Evolutionary conservation across 1,139 yeast species (phyloP).

Genomic region (Diutina siamensis): DNA sequence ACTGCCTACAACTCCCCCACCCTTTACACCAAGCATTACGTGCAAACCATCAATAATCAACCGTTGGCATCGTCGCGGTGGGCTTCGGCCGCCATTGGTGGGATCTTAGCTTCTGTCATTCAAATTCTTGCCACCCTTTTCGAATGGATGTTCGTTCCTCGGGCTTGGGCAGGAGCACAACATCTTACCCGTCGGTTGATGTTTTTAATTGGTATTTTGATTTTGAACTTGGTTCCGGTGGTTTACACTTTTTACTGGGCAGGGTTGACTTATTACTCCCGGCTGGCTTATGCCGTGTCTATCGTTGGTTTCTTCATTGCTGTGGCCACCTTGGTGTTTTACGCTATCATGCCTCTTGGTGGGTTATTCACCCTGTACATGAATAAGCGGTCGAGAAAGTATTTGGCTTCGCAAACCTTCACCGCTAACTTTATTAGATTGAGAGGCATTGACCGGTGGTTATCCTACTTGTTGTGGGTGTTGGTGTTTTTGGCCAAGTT

Average conservation of each 20-base stretch:
- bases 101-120: conserved; percentile 70
- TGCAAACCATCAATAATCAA: conserved; percentile 70
- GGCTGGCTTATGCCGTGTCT: conserved; percentile 70
- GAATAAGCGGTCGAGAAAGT: conserved; percentile 79
- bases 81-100: conserved; percentile 92
- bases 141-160: conserved; percentile 95
- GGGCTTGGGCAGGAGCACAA: conserved; percentile 99
- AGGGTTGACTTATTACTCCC: conserved; percentile 55
- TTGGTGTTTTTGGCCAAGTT: conserved; percentile 82
- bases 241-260: conserved; percentile 80
- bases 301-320: conserved; percentile 88
- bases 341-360: conserved; percentile 93
- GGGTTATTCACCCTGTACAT: conserved; percentile 90
- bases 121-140: conserved; percentile 81
- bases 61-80: conserved; percentile 84
- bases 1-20: conserved; percentile 88
- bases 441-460: conserved; percentile 88
- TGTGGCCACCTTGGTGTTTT: conserved; percentile 70
- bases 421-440: conserved; percentile 84
- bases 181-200: conserved; percentile 80
- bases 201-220: conserved; percentile 57
- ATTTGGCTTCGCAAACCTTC: conserved; percentile 89
- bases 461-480: conserved; percentile 87
- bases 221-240: conserved; percentile 73
- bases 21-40: conserved; percentile 75